Evolutionary conservation across 2,329 filamentous ascomycete genomes (phyloP), one percentile per base, ranked within the genome.

Genomic region (Periconia macrospinosa): DNA sequence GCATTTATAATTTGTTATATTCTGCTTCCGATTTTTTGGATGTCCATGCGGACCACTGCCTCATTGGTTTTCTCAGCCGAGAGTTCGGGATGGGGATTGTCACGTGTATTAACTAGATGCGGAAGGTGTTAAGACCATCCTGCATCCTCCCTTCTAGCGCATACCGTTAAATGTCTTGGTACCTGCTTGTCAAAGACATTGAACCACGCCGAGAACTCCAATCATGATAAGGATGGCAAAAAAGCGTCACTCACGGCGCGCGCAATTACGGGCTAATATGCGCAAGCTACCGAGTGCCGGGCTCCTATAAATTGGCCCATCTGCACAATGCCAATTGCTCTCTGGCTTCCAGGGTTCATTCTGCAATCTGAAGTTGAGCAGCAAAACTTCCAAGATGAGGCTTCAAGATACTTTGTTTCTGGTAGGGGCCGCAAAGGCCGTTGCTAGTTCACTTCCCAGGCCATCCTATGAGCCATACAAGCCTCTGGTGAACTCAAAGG

Each of bases 401-500:
- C 30, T 68, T 47, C 60, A 65, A 40, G 52, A 50, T 47, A 55
- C 57, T 49, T 40, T 71, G 42, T 33, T 64, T 45, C 47, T 70
- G 15, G 63, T 63, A 17, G 62, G 61, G 35, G 60, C 63, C 48
- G 62, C 59, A 20, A 68, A 66, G 44, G 55, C 58, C 30, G 58
- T 71, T 17, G 65, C 61, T 18, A 62, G 57, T 10, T 59, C 63
- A 10, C 55, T 62, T 27, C 61, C 65, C 10, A 50, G 57, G 27
- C 57, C 62, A 11, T 65, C 60, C 17, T 64, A 64, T 54, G 56
- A 62, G 19, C 48, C 53, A 42, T 50, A 56, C 15, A 54, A 59
- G 20, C 68, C 68, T 14, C 30, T 67, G 46, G 66, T 73, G 2
- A 66, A 62, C 37, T 81, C 71, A 49, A 72, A 65, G 59, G 69